These are phyloP conservation scores for Phytopythium oedochilum DNA, from an alignment of 352 stramenopile species.

Conservation along the genomic window DNA sequence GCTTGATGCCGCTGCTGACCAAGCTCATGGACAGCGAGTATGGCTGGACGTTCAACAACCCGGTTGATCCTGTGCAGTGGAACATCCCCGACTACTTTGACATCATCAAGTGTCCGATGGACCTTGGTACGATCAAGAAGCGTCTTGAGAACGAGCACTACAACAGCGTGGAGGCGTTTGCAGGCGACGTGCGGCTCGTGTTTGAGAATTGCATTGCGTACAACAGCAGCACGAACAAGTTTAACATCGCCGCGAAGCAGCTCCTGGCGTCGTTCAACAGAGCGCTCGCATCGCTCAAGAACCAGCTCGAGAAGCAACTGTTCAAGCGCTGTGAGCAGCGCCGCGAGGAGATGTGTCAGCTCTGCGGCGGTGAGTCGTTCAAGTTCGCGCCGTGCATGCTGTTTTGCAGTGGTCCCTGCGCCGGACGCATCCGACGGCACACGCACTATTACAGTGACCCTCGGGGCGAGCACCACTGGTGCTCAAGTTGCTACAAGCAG, in stretches of 20 bases:
- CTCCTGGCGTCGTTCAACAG: conserved; percentile 75
- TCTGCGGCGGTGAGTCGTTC: conserved; percentile 87
- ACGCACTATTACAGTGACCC: conserved; percentile 88
- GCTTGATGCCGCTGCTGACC: conserved; percentile 73
- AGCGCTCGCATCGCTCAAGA: conserved; percentile 58
- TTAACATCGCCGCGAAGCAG: conserved; percentile 83
- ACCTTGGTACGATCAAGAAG: conserved; percentile 98
- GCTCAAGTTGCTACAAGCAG: conserved; percentile 86
- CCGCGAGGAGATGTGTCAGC: conserved; percentile 85
- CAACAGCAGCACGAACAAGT: conserved; percentile 89
- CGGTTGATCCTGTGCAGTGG: conserved; percentile 93
- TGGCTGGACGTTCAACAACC: conserved; percentile 91
- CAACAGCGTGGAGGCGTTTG: conserved; percentile 85
- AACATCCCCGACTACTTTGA: conserved; percentile 91
- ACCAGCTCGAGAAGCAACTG: conserved; percentile 76
- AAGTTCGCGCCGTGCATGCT: conserved; percentile 89
- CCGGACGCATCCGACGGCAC: conserved; percentile 75
- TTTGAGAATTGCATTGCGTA: conserved; percentile 90
- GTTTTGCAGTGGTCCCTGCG: conserved; percentile 85
- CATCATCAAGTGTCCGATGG: conserved; percentile 97
- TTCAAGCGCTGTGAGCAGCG: conserved; percentile 82
- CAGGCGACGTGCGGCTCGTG: conserved; percentile 81
- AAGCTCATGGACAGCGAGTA: conserved; percentile 89
- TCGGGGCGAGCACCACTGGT: conserved; percentile 83
- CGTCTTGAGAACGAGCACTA: conserved; percentile 94